A percentile compares a stretch with the other conserved stretches of the same genome.
phyloP scores from a whole-genome alignment of 2,329 filamentous ascomycete genomes.

The Fusarium sublunatum region DNA sequence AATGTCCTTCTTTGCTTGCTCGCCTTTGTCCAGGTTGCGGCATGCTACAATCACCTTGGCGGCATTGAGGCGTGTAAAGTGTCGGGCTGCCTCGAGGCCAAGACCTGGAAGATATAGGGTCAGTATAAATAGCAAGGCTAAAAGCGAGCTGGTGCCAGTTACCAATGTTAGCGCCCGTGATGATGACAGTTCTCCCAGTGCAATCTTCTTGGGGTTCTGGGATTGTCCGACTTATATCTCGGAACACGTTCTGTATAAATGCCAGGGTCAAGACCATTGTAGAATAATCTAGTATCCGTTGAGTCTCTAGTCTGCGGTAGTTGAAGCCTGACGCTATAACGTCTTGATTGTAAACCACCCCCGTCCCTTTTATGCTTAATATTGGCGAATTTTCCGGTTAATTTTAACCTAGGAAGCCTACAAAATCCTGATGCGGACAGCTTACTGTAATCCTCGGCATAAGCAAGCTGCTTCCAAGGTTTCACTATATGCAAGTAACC shows the following conservation, averaged over 20 bases:
- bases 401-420: too few species aligned
- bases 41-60: conserved; percentile 57
- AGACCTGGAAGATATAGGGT: conserved; percentile 45
- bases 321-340: too few species aligned
- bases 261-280: conserved; percentile 10
- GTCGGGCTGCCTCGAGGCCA: conserved; percentile 56
- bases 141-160: neutral
- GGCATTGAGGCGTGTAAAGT: conserved; percentile 55
- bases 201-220: conserved; percentile 50
- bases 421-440: too few species aligned
- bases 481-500: too few species aligned
- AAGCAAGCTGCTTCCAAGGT: too few species aligned
- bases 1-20: conserved; percentile 54
- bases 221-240: conserved; percentile 39
- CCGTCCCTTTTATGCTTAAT: too few species aligned
- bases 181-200: conserved; percentile 52
- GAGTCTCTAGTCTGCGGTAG: too few species aligned
- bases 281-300: too few species aligned
- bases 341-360: too few species aligned
- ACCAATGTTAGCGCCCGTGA: conserved; percentile 58
- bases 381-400: too few species aligned
- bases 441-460: too few species aligned
- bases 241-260: conserved; percentile 15
- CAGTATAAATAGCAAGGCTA: neutral
- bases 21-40: conserved; percentile 54